Base-by-base conservation (phyloP, 805 yeast genomes). In the Barnettozyma salicaria region DNA sequence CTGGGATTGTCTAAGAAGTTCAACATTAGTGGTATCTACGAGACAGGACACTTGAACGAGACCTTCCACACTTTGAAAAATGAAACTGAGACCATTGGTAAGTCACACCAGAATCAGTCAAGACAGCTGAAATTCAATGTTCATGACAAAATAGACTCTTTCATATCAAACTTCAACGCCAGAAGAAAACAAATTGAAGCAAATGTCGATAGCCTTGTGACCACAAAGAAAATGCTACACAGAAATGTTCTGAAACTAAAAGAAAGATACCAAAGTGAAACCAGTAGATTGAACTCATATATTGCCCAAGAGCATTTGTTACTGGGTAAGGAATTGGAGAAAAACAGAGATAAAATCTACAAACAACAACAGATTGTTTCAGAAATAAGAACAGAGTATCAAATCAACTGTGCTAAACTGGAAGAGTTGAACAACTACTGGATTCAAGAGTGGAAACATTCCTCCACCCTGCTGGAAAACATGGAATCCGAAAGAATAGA, bases 401-500 rank as follows among this genome's bases (percentile, higher is more conserved):
- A 74, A 51, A 59, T 66, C 6, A 62, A 76, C 1, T 65, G 79
- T 22, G 62, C 68, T 13, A 69, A 68, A 14, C 70, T 74, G 45
- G 72, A 74, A 14, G 77, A 77, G 29, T 54, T 77, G 14, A 70
- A 74, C 43, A 81, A 79, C 25, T 57, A 69, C 3, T 87, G 86
- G 80, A 70, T 73, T 38, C 60, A 74, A 21, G 88, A 85, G 47
- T 86, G 96, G 96, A 65, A 68, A 40, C 53, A 65, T 5, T 68
- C 82, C 0, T 71, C 85, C 30, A 75, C 70, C 44, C 72, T 71
- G 43, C 65, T 80, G 44, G 88, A 86, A 58, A 70, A 64, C 36
- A 58, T 82, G 32, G 96, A 86, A 53, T 74, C 76, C 33, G 87
- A 82, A 53, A 70, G 89, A 44, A 72, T 84, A 38, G 80, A 80